A percentile compares a stretch with the other conserved stretches of the same genome.
Evolutionary conservation across 805 yeast genomes (phyloP).

Genomic region (Yamadazyma sp.): DNA sequence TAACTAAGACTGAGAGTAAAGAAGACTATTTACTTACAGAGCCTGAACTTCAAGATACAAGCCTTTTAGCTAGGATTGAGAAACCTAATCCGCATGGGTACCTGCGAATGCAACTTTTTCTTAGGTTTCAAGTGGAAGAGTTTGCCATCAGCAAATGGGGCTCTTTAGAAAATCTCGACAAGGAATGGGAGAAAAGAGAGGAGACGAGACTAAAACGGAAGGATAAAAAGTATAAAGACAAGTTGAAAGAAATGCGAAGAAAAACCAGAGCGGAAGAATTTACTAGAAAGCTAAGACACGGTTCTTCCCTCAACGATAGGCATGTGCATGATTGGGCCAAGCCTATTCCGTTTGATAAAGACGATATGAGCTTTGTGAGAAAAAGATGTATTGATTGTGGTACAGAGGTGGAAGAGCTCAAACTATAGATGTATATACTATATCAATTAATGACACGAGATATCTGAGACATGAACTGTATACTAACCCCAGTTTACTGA

Average conservation of each 20-base stretch:
- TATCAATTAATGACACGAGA: neutral
- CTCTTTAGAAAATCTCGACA: conserved; percentile 80
- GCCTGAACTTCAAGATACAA: conserved; percentile 77
- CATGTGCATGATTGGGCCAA: conserved; percentile 79
- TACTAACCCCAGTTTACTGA: too few relatives aligned
- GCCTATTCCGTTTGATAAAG: conserved; percentile 14
- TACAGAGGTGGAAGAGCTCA: conserved; percentile 73
- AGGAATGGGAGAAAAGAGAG: conserved; percentile 89
- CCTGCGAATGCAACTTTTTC: conserved; percentile 88
- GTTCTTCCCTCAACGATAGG: conserved; percentile 50
- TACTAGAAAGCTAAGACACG: conserved; percentile 66
- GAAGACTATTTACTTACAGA: conserved; percentile 93
- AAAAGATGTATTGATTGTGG: conserved; percentile 81
- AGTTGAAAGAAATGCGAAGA: conserved; percentile 82
- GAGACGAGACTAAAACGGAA: conserved; percentile 65
- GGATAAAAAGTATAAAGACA: conserved; percentile 76
- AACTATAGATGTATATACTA: neutral
- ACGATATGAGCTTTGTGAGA: conserved; percentile 37
- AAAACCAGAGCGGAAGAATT: conserved; percentile 89
- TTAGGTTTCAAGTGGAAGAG: conserved; percentile 90
- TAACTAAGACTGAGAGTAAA: conserved; percentile 93
- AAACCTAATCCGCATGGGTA: conserved; percentile 95
- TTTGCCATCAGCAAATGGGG: conserved; percentile 96
- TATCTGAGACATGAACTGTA: too few relatives aligned
- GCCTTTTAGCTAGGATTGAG: conserved; percentile 71